A percentile compares a stretch with the other conserved stretches of the same genome.
Conservation (phyloP, 495 filamentous ascomycete genomes). For the Podospora conica region DNA sequence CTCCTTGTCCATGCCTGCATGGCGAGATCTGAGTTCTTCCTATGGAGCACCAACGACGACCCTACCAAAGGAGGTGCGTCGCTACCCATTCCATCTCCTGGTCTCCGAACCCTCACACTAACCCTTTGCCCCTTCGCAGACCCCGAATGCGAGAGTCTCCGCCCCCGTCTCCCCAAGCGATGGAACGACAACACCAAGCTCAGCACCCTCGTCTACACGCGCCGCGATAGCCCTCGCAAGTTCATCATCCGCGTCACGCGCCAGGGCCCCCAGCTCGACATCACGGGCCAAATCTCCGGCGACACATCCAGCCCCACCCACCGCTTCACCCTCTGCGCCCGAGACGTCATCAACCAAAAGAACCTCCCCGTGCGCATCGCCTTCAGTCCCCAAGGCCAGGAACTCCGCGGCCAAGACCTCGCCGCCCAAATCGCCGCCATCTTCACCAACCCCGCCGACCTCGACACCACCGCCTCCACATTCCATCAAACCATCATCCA, state of each 20-base stretch:
- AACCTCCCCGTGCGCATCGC: constrained; percentile 44
- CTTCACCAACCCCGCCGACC: constrained; percentile 65
- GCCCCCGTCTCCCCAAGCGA: constrained; percentile 60
- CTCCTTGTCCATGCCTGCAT: constrained; percentile 82
- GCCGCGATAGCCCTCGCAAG: constrained; percentile 79
- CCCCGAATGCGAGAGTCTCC: constrained; percentile 35
- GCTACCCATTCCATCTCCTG: neutral
- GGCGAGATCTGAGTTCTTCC: constrained; percentile 69
- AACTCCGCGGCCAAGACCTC: constrained; percentile 37
- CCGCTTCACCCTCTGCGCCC: constrained; percentile 64
- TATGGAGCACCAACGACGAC: constrained; percentile 79
- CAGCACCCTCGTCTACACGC: constrained; percentile 81
- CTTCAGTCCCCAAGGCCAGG: constrained; percentile 23
- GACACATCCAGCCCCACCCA: constrained; percentile 70
- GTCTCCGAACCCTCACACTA: neutral
- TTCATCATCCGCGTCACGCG: constrained; percentile 78
- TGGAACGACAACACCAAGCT: constrained; percentile 67
- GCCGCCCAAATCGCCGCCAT: constrained; percentile 50
- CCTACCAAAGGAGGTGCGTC: constrained; percentile 50
- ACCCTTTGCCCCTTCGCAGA: constrained; percentile 18
- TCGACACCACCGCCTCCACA: constrained; percentile 58
- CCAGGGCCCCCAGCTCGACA: constrained; percentile 74
- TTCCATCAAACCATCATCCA: constrained; percentile 76
- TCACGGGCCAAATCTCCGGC: constrained; percentile 69
- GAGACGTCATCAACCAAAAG: constrained; percentile 63